Evolutionary conservation across 345 rosid species (phyloP), one percentile per base, ranked within the genome.

Genomic region (Populus euphratica): DNA sequence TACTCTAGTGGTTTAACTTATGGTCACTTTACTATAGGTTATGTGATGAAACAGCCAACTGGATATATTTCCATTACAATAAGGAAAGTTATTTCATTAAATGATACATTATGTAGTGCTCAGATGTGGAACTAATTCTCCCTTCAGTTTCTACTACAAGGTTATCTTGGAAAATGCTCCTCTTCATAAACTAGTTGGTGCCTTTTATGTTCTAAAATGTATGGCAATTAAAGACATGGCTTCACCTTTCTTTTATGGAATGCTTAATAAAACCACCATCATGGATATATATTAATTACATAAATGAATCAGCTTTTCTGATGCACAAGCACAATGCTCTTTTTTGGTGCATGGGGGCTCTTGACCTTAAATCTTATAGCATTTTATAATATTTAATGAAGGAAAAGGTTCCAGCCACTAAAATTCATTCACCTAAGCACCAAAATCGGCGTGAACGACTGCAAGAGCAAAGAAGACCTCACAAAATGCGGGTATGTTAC

Each of bases 381-480:
- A 7, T 9, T 36, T 20, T 61, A 13, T 73, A 74, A 35, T 66
- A 29, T 79, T 59, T 78, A 25, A 61, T 69, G 35, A 77, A 94
- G 98, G 91, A 85, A 76, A 92, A 90, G 77, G 92, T 88, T 44
- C 81, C 79, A 31, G 84, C 74, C 61, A 72, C 79, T 17, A 89
- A 80, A 79, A 88, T 84, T 76, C 88, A 81, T 33, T 77, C 61
- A 68, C 80, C 92, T 36, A 95, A 90, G 78, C 89, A 97, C 68
- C 84, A 89, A 83, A 95, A 81, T 79, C 85, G 88, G 69, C 92
- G 90, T 47, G 91, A 87, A 56, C 86, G 85, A 9, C 82, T 83
- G 62, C 91, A 85, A 69, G 93, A 87, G 79, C 78, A 31, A 83
- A 77, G 71, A 85, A 85, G 83, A 73, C 76, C 66, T 84, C 98